Base-by-base conservation (phyloP, 208 protist species). In the Trypanosoma conorhini region DNA sequence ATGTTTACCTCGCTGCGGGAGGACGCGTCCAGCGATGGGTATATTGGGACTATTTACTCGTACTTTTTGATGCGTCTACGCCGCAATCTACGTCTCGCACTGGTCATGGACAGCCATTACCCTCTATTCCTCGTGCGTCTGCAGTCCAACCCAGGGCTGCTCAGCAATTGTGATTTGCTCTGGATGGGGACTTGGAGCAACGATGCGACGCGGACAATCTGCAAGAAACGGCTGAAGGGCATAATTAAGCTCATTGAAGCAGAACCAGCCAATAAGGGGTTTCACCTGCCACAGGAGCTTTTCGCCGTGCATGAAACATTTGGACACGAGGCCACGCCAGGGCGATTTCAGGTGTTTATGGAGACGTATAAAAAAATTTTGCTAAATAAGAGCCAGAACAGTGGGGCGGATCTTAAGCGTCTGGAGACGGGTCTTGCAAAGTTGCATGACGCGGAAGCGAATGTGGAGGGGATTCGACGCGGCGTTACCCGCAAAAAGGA, bases 141-240 rank as follows among this genome's bases (percentile, higher is more conserved):
- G 72, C 88, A 98, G 73, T 92, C 91, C 22, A 98, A 99, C 82
- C 98, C 98, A 1, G 97, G 95, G 10, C 77, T 99, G 22, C 84
- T 95, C 70, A 98, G 92, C 56, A 80, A 83, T 56, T 99, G 97
- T 79, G 83, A 91, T 57, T 80, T 99, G 62, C 80, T 98, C 61
- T 99, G 97, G 97, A 92, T 98, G 79, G 97, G 96, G 15, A 58
- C 72, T 21, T 99, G 97, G 97, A 83, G 79, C n/a, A 76, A 65
- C 19, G 89, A 97, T 26, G 85, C 92, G 30, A 89, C 94, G 68
- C 81, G 81, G 59, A 84, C 76, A 22, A 87, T 98, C 62, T 96
- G 92, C 75, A 95, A 92, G 74, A 75, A 74, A 51, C 72, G 78
- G 17, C 79, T 98, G 31, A 77, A 82, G 56, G 80, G 88, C 56